Base-by-base conservation (phyloP, 2,329 filamentous ascomycete genomes). In the Apiospora marii region DNA sequence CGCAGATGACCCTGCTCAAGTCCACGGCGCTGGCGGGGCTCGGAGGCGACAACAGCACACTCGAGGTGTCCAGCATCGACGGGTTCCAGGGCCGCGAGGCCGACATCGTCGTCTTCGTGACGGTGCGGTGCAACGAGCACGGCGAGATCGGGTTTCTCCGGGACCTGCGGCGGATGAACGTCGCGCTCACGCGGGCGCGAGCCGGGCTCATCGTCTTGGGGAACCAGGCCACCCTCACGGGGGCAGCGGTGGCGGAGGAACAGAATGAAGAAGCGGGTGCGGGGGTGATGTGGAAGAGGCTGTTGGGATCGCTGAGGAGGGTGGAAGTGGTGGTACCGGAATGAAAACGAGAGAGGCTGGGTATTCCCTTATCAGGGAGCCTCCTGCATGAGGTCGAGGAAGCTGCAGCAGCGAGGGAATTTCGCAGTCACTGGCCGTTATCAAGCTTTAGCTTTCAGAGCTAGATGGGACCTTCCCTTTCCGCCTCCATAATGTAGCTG, bases 41-140 rank as follows among this genome's bases (percentile, higher is more conserved):
- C 78, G 0, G 22, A 14, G 51, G 51, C 4, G 51, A 77, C 30
- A 75, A 84, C 2, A 77, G 78, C 34, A 10, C 37, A 5, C 75
- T 85, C 1, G 78, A 83, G 67, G 78, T 84, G 1, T 82, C 79
- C 1, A 85, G 82, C 69, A 82, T 86, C 64, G 84, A 86, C 73
- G 80, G 81, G 3, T 86, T 84, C 73, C 84, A 86, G 71, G 84
- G 83, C 1, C 79, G 81, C 1, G 83, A 85, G 76, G 83, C 83
- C 1, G 85, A 85, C 67, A 77, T 85, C 44, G 76, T 85, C 2
- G 78, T 86, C 7, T 85, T 83, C 72, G 81, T 84, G 7, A 84
- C 82, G 1, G 83, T 85, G 7, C 77, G 84, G 12, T 84, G 82
- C 73, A 86, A 86, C 74, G 77, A 79, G 16, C 76, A 78, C 68